Base-by-base conservation (phyloP, 805 yeast genomes). In the Hanseniaspora guilliermondii region DNA sequence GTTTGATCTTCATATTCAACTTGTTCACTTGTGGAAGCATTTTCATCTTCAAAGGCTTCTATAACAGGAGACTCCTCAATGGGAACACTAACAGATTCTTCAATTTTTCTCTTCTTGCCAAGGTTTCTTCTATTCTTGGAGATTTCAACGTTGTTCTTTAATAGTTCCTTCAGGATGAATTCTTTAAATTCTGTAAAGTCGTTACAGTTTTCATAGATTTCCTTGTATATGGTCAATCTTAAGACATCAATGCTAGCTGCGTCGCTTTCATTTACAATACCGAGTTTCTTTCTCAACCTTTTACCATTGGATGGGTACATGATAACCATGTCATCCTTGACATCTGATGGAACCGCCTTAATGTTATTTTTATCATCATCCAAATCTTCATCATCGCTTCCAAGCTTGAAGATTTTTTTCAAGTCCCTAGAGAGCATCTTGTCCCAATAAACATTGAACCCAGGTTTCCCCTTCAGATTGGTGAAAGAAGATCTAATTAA, bases 391-490 rank as follows among this genome's bases (percentile, higher is more conserved):
- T 44, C 47, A 11, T 44, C 47, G 7, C 33, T 41, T 9, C 30
- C 46, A n/a, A 44, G 37, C 25, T 44, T 44, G 37, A 44, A 44
- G 7, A 44, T 11, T 11, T 27, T 27, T 9, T 44, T 44, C 33
- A 44, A 27, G 25, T 44, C 37, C 19, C 21, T 44, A 1, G 30
- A 19, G 5, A 50, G n/a, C 38, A 50, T 36, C 17, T 33, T 44
- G 24, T 50, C 55, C 55, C 55, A 50, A n/a, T 50, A 50, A 19
- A 30, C 49, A 36, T 35, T 42, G 45, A 50, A 50, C 2, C 49
- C 55, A 6, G 47, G 49, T 5, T 42, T 39, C 11, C 30, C 38
- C 32, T 50, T 50, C 4, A 50, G 14, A 16, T 44, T 45, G 32
- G 32, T 44, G 25, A 50, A 50, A 2, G 49, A 50, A 2, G 55